Evolutionary conservation across 2,329 filamentous ascomycete genomes (phyloP), one percentile per base, ranked within the genome.

Genomic region (Mycosphaerella sp.): DNA sequence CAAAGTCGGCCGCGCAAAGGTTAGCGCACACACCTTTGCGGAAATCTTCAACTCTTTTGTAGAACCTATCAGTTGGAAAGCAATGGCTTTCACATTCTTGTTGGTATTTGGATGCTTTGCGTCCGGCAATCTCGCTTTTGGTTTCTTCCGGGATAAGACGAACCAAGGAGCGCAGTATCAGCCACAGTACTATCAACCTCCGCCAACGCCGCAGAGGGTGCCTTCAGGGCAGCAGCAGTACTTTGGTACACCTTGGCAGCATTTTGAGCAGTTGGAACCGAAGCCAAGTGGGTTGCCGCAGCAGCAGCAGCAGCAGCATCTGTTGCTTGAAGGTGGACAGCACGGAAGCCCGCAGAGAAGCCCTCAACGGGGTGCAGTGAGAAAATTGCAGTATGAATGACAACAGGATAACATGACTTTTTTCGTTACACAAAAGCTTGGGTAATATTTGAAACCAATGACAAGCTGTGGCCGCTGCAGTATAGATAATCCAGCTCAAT

Each of bases 41-140:
- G 82, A 89, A 64, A 95, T 98, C 36, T 85, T 97, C 69, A 96
- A 97, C 67, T 85, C 86, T 63, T 96, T 97, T 68, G 84, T 95
- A 4, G 89, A 95, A 62, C 84, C 87, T 5, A 90, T 97, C 69
- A 89, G 86, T 57, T 85, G 88, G 70, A 96, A 96, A 70, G 80
- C 82, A 9, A 84, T 87, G 76, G 80, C 82, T 65, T 77, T 77
- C 64, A 71, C 71, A 21, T 66, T 70, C 35, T 56, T 75, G 44
- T 50, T 77, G 46, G 67, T 78, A 49, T 74, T 78, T 54, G 72
- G 72, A 41, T 75, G 76, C 59, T 75, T 82, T 45, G 74, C 76
- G 39, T 70, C 79, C 53, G 78, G 77, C 50, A 84, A 84, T 64
- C 74, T 79, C 65, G 79, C 79, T 2, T 82, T 83, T 64, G 74